Evolutionary conservation across 2,329 filamentous ascomycete species (phyloP), one percentile per base, ranked within the genome.

Genomic region (Arthrobotrys megalospora): DNA sequence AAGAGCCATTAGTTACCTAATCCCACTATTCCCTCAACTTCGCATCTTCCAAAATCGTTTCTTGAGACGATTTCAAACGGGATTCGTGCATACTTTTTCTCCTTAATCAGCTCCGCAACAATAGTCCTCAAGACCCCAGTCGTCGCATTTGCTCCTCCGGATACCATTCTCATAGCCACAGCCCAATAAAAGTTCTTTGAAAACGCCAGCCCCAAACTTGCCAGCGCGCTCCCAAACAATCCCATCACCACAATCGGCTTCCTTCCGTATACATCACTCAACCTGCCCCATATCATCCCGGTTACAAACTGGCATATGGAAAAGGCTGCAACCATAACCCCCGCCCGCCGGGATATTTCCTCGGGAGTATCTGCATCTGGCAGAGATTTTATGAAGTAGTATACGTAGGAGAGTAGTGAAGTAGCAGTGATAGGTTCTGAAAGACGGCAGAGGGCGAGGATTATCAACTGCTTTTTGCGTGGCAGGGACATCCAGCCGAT

Each of bases 351-450:
- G 0, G 93, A 89, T 80, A 97, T 94, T 16, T 78, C 45, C 28
- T 78, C 45, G n/a, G 75, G 75, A 1, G 88, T 90, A 1, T 87
- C 87, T 67, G 90, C 88, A 1, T 88, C 85, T 19, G 88, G 83
- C 81, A 97, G 95, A 75, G 91, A 95, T 81, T 90, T 90, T n/a
- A 97, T 88, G 83, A 96, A 93, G 84, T 95, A 96, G 85, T 93
- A 96, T 86, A 96, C 90, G 84, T 96, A 96, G 1, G 92, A 89
- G 84, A 92, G 88, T 7, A 94, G 84, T 11, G 90, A 93, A 0
- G 92, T 94, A 82, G 96, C 92, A 0, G 93, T 92, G 41, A 97
- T 86, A 2, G 93, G 93, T 83, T 97, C 94, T 10, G 92, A 93
- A 21, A 97, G 86, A 32, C 94, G 90, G 7, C 93, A 91, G 52